A percentile compares a stretch with the other conserved stretches of the same genome.
phyloP scores from a whole-genome alignment of 2,329 filamentous ascomycete genomes.

The Epichloe festucae region DNA sequence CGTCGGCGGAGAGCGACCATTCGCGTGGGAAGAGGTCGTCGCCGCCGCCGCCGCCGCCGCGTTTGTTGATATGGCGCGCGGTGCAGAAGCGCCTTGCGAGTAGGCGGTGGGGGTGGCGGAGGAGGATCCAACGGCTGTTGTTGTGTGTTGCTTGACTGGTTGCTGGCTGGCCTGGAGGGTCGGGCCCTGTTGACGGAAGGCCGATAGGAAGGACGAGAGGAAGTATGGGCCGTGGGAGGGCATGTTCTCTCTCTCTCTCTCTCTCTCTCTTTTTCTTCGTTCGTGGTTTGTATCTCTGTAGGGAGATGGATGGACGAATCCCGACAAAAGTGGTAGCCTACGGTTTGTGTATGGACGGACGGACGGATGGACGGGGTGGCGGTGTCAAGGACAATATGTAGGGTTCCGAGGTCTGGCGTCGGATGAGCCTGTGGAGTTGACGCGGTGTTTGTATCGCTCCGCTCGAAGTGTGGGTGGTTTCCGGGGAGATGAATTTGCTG shows the following conservation, averaged over 20 bases:
- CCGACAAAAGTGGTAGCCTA: background rate
- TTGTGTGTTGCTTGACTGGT: slow-evolving; percentile 22
- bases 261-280: too few relatives aligned
- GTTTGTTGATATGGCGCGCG: slow-evolving; percentile 12
- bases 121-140: slow-evolving; percentile 14
- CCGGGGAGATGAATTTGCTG: too few relatives aligned
- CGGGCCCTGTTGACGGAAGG: slow-evolving; percentile 36
- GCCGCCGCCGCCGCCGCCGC: slow-evolving; percentile 13
- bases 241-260: slow-evolving; percentile 13
- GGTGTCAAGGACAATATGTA: background rate
- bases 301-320: background rate
- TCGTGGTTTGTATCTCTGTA: background rate
- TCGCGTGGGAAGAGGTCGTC: slow-evolving; percentile 11
- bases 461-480: too few relatives aligned
- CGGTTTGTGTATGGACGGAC: background rate
- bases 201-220: slow-evolving; percentile 42
- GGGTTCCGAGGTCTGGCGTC: background rate
- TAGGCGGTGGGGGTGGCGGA: slow-evolving; percentile 14
- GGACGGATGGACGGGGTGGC: background rate
- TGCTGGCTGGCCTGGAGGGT: slow-evolving; percentile 21
- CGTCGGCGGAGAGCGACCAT: slow-evolving; percentile 15
- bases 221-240: slow-evolving; percentile 42
- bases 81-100: slow-evolving; percentile 10
- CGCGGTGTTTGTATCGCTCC: background rate
- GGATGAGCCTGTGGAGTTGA: background rate